Evolutionary conservation across 2,329 filamentous ascomycete genomes (phyloP).

Genomic region (Curvularia hawaiiensis): DNA sequence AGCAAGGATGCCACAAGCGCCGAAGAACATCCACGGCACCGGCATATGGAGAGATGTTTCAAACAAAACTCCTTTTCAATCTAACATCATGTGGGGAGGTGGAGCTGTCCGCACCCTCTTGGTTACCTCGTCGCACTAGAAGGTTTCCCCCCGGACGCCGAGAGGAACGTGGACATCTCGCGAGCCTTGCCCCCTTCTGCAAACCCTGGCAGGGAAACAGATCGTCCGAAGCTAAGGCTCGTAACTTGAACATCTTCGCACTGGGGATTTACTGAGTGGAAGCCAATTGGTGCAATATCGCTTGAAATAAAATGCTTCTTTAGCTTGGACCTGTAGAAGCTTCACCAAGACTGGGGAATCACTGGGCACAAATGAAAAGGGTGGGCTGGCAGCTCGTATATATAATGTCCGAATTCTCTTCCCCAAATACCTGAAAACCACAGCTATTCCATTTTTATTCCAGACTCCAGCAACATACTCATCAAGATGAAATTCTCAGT

Average conservation of each 20-base stretch:
- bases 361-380: not conserved
- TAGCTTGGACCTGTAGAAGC: slow-evolving; percentile 15
- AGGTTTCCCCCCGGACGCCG: slow-evolving; percentile 15
- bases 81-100: slow-evolving; percentile 20
- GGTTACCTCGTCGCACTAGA: slow-evolving; percentile 26
- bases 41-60: slow-evolving; percentile 15
- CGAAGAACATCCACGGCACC: too few relatives aligned
- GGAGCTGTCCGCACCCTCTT: slow-evolving; percentile 12
- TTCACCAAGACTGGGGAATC: slow-evolving; percentile 9
- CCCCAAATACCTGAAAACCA: slow-evolving; percentile 11
- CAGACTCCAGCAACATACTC: slow-evolving; percentile 14
- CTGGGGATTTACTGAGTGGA: slow-evolving; percentile 6
- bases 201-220: slow-evolving; percentile 8
- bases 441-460: slow-evolving; percentile 26
- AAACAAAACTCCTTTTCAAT: slow-evolving; percentile 14
- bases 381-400: slow-evolving; percentile 3
- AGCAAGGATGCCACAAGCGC: not conserved
- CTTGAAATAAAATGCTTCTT: slow-evolving; percentile 15
- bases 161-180: slow-evolving; percentile 5
- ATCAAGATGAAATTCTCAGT: slow-evolving; percentile 40
- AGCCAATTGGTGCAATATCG: slow-evolving; percentile 13
- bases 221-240: slow-evolving; percentile 12
- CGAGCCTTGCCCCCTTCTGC: slow-evolving; percentile 9
- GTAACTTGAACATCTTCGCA: slow-evolving; percentile 6
- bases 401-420: slow-evolving; percentile 14